Evolutionary conservation across 192 early-diverging fungal species (phyloP).

Genomic region (Allomyces macrogynus): DNA sequence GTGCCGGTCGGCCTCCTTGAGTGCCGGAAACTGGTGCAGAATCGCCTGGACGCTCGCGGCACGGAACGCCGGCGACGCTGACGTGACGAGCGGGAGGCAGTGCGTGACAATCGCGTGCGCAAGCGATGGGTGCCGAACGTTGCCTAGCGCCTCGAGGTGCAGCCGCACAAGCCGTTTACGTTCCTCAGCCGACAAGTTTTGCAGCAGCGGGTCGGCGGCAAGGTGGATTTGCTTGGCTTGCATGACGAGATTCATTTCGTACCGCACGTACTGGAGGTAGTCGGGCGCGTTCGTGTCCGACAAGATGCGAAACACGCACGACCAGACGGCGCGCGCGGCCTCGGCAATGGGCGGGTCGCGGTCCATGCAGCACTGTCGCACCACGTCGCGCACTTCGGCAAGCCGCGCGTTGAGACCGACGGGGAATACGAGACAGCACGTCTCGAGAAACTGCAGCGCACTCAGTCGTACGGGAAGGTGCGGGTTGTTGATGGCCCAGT

Average conservation of each 20-base stretch:
- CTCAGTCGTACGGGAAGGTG: background rate
- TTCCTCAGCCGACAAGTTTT: background rate
- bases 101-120: background rate
- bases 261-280: background rate
- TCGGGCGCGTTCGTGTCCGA: background rate
- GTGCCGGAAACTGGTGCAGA: background rate
- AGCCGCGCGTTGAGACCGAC: background rate
- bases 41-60: background rate
- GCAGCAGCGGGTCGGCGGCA: background rate
- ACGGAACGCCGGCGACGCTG: background rate
- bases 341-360: background rate
- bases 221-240: background rate
- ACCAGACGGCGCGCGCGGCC: background rate
- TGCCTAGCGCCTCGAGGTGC: background rate
- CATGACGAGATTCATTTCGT: background rate
- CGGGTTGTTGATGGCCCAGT: constrained; percentile 1
- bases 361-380: background rate
- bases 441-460: background rate
- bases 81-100: background rate
- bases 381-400: background rate
- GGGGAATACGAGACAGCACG: background rate
- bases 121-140: background rate
- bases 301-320: background rate
- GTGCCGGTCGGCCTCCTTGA: background rate
- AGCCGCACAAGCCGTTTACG: background rate